Conservation (phyloP, 345 rosid species). For the Isatis tinctoria region DNA sequence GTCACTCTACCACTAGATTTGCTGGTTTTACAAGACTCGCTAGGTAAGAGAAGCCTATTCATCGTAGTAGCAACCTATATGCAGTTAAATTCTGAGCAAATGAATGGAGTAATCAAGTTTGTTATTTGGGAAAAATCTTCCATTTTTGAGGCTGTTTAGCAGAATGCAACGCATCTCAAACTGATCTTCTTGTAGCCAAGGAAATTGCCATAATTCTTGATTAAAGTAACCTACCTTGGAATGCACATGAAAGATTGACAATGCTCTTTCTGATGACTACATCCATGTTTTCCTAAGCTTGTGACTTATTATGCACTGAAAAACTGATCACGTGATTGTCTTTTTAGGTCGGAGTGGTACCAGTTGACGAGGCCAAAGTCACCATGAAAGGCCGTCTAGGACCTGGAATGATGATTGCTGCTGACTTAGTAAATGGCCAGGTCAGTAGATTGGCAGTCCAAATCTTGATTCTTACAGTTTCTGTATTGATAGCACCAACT, state of each 20-base stretch:
- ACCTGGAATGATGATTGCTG: conserved; percentile 99
- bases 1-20: background rate
- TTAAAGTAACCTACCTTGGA: background rate
- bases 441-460: conserved; percentile 38
- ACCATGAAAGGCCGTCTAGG: conserved; percentile 94
- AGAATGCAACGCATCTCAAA: too few relatives aligned
- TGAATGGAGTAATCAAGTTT: background rate
- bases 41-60: background rate
- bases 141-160: background rate
- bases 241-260: background rate
- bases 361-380: conserved; percentile 92
- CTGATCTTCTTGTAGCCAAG: background rate
- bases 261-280: background rate
- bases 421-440: conserved; percentile 84
- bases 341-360: conserved; percentile 90
- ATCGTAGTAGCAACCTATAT: background rate
- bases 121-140: background rate
- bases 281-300: conserved; percentile 1
- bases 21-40: background rate
- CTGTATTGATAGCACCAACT: background rate
- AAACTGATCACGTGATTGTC: background rate
- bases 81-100: background rate
- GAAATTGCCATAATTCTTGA: background rate
- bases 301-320: background rate
- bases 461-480: background rate